Conservation (phyloP, 176 grass and related monocot genomes). For the Pontederia paniculata region DNA sequence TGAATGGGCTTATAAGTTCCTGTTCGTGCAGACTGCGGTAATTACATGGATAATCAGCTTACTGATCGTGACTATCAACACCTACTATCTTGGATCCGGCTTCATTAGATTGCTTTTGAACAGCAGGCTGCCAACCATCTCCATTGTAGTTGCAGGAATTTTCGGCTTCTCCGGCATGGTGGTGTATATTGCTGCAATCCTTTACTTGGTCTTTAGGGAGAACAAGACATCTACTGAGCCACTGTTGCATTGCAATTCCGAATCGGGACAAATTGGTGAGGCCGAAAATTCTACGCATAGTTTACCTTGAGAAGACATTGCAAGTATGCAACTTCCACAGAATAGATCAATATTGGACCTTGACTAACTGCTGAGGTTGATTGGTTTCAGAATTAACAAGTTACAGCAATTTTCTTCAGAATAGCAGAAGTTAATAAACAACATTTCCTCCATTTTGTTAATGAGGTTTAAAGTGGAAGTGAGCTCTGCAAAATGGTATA, state of each 20-base stretch:
- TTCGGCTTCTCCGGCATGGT: slow-evolving; percentile 73
- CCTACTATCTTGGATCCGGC: slow-evolving; percentile 56
- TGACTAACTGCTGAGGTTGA: no score
- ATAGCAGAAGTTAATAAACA: no score
- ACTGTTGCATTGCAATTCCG: slow-evolving; percentile 33
- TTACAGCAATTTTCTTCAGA: no score
- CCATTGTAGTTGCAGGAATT: slow-evolving; percentile 65
- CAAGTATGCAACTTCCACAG: slow-evolving; percentile 87
- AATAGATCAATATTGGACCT: slow-evolving; percentile 4
- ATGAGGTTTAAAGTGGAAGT: no score
- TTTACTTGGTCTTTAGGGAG: slow-evolving; percentile 70
- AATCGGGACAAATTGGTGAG: slow-evolving; percentile 5
- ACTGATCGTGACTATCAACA: slow-evolving; percentile 69
- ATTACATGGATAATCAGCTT: slow-evolving; percentile 73
- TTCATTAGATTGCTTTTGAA: slow-evolving; percentile 58
- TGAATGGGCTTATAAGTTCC: background rate
- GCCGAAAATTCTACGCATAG: slow-evolving; percentile 35
- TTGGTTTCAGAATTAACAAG: no score
- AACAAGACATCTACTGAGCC: slow-evolving; percentile 54
- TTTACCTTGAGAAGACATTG: slow-evolving; percentile 82
- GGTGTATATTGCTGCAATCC: slow-evolving; percentile 51
- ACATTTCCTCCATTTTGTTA: no score
- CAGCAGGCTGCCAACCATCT: slow-evolving; percentile 33
- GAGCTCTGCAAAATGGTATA: no score
- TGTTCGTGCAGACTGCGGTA: slow-evolving; percentile 40